Percentiles rank a stretch among this genome's conserved stretches.
These are phyloP conservation scores for Plasmodium ovale DNA, from an alignment of 169 alveolate species.

Conservation along the genomic window DNA sequence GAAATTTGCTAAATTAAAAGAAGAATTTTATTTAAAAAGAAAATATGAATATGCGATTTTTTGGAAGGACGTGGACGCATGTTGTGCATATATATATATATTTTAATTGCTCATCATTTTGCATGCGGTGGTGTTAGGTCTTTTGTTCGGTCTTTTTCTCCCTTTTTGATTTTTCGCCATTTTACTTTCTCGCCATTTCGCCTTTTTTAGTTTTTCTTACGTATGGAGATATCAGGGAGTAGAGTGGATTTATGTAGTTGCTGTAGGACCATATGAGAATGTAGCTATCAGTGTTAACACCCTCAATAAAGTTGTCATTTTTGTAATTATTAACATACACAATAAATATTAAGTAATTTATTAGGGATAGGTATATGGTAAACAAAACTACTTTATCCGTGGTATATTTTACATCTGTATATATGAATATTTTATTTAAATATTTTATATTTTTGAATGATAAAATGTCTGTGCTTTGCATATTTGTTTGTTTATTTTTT, in stretches of 20 bases:
- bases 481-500: conserved; percentile 16
- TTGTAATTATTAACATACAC: conserved; percentile 58
- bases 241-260: conserved; percentile 60
- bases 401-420: conserved; percentile 73
- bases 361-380: conserved; percentile 27
- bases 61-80: neutral
- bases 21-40: neutral
- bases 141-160: neutral
- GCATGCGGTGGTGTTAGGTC: neutral
- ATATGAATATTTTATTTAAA: conserved; percentile 69
- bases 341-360: conserved; percentile 54
- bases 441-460: conserved; percentile 50
- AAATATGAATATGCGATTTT: neutral
- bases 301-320: conserved; percentile 60
- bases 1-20: conserved; percentile 55
- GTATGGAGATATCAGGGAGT: conserved; percentile 72
- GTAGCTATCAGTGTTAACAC: conserved; percentile 73
- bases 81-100: neutral
- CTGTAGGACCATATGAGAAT: conserved; percentile 67
- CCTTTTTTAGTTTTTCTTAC: conserved; percentile 20
- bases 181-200: neutral
- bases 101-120: neutral
- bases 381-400: conserved; percentile 65
- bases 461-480: conserved; percentile 16
- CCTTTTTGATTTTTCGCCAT: neutral